Percentiles rank a stretch among this genome's conserved stretches.
Evolutionary conservation across 2,329 filamentous ascomycete species (phyloP).

Genomic region (Claviceps sp.): DNA sequence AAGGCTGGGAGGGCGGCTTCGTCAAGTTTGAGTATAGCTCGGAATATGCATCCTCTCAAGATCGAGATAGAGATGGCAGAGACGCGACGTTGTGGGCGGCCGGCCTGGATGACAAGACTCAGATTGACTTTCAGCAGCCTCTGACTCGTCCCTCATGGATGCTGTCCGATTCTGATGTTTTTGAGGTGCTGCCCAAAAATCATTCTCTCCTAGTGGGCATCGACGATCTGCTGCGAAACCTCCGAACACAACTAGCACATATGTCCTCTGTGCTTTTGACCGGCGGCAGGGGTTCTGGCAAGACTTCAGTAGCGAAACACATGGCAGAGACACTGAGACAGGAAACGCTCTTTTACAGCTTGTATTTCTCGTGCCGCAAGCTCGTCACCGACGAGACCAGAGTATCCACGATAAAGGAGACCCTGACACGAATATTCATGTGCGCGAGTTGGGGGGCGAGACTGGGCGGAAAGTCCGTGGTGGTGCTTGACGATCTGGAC

Average conservation of each 20-base stretch:
- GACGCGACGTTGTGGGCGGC: slow-evolving; percentile 55
- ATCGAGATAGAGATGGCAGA: slow-evolving; percentile 34
- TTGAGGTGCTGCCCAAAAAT: slow-evolving; percentile 42
- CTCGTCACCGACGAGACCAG: slow-evolving; percentile 84
- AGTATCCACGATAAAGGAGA: slow-evolving; percentile 84
- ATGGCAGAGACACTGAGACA: slow-evolving; percentile 60
- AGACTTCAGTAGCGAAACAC: slow-evolving; percentile 66
- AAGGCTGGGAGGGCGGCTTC: slow-evolving; percentile 72
- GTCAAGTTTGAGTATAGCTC: slow-evolving; percentile 53
- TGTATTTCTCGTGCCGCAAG: slow-evolving; percentile 77
- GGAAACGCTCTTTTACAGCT: slow-evolving; percentile 65
- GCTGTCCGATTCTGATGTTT: slow-evolving; percentile 23
- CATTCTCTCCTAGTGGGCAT: slow-evolving; percentile 67
- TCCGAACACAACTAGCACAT: slow-evolving; percentile 65
- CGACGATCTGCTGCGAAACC: slow-evolving; percentile 57
- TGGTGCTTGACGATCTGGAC: slow-evolving; percentile 87
- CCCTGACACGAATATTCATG: slow-evolving; percentile 71
- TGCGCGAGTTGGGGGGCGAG: slow-evolving; percentile 82
- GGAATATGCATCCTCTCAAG: slow-evolving; percentile 20
- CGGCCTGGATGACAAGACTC: slow-evolving; percentile 59
- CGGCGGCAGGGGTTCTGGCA: slow-evolving; percentile 80
- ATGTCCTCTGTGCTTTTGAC: slow-evolving; percentile 83
- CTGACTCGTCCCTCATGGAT: slow-evolving; percentile 52
- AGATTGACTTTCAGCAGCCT: slow-evolving; percentile 63
- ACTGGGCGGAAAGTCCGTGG: slow-evolving; percentile 67